Evolutionary conservation across 257 asterid genomes (phyloP).

Genomic region (Forsythia viridissima): DNA sequence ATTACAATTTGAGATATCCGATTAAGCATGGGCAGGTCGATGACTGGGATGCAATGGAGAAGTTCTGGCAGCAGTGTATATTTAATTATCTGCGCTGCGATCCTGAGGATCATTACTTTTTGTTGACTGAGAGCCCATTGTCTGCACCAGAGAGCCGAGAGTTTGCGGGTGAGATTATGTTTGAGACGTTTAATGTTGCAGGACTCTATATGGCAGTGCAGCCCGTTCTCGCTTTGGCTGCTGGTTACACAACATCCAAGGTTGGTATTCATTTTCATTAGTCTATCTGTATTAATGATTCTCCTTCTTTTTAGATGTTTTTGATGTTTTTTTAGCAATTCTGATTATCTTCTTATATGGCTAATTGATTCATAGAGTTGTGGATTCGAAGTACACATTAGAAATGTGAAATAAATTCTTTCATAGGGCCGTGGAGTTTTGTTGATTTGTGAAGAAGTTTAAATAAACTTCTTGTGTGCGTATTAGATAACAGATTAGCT

Average conservation of each 20-base stretch:
- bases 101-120: slow-evolving; percentile 96
- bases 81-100: slow-evolving; percentile 86
- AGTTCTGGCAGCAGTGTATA: slow-evolving; percentile 96
- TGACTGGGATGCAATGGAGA: slow-evolving; percentile 96
- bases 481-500: background rate
- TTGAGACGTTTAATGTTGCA: slow-evolving; percentile 91
- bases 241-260: slow-evolving; percentile 95
- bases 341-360: slow-evolving; percentile 11
- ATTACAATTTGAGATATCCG: slow-evolving; percentile 71
- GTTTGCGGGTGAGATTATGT: slow-evolving; percentile 94
- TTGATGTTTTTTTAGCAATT: slow-evolving; percentile 14
- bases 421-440: background rate
- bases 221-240: slow-evolving; percentile 98
- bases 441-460: background rate
- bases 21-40: slow-evolving; percentile 90
- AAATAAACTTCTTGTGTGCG: background rate
- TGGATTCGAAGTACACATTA: slow-evolving; percentile 5
- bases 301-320: slow-evolving; percentile 3
- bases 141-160: slow-evolving; percentile 97
- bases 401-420: background rate
- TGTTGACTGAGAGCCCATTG: slow-evolving; percentile 89
- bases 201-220: slow-evolving; percentile 95
- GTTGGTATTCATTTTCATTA: slow-evolving; percentile 40
- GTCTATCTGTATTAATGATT: slow-evolving; percentile 4
- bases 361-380: background rate